Evolutionary conservation across 1,284 basidiomycete genomes (phyloP), one percentile per base, ranked within the genome.

Genomic region (Fomitopsis schrenkii): DNA sequence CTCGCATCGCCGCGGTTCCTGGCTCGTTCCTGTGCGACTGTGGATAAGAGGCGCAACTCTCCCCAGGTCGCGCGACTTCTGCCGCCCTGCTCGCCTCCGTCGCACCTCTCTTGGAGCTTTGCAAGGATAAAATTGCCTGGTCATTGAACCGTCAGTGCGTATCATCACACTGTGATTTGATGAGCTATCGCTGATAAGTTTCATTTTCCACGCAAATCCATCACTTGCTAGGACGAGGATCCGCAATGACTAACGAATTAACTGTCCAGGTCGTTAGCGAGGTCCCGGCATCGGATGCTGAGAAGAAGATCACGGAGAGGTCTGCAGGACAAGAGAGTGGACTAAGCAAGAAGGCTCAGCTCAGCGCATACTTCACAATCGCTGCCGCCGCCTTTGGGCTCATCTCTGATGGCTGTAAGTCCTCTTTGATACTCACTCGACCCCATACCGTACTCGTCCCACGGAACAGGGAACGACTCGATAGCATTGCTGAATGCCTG

Each of bases 381-480:
- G 73, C 80, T 40, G 86, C 86, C 48, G 80, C 87, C 26, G 87
- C 83, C 1, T 86, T 85, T 68, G 88, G 87, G 46, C 74, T 90
- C 48, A 84, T 90, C 64, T 86, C 83, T 59, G 88, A 91, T 77
- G 88, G 89, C 46, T 87, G 85, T 85, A 68, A 75, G 77, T 77
- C 60, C 44, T 44, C 3, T 36, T 48, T 30, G n/a, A n/a, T 5
- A 36, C 22, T 10, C 38, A n/a, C 12, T 30, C 50, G 15, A 4
- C 40, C 22, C 15, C 45, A 15, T 7, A 12, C 10, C 28, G 48
- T 28, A 12, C 15, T 36, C 4, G n/a, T 55, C 22, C 53, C 50
- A 35, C 53, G 33, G 28, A 41, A 57, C n/a, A 22, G 22, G 22
- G 22, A 22, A 22, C 22, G 22, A 22, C 22, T 22, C 22, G 22